Base-by-base conservation (phyloP, 768 basidiomycete genomes). In the Amanita phalloides region DNA sequence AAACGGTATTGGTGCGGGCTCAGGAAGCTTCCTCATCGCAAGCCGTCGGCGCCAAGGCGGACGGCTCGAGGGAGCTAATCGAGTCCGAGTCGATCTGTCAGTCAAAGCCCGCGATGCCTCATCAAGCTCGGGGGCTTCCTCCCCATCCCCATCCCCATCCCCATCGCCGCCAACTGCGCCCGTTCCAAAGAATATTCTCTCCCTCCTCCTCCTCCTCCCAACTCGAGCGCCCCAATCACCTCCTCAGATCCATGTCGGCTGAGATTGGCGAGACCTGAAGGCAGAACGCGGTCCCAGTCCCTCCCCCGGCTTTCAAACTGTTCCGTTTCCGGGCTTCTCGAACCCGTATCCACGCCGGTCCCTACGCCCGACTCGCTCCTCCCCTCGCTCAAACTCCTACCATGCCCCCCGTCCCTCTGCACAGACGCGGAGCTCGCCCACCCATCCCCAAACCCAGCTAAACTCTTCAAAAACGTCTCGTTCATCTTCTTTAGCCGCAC, bases 401-500 rank as follows among this genome's bases (percentile, higher is more conserved):
- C 46, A 14, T 26, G 45, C 33, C 42, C 35, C 35, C 49, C n/a
- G 49, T 48, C 38, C 53, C 51, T 36, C 32, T 21, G 41, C 38
- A 46, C 35, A 3, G 53, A 39, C n/a, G 47, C 49, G 8, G 48
- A 49, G 4, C 14, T 25, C 14, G 23, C 37, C 49, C 39, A 39
- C 25, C 52, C 54, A 33, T 23, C 42, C n/a, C 74, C 75, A 1
- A 87, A 66, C 14, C 81, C 81, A 52, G 81, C 78, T 30, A 89
- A 65, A 45, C 80, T 84, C 51, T 73, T 75, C 58, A 79, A 55
- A 62, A 89, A 89, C 38, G 71, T 68, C 56, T 81, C 82, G 53
- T 85, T 78, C 86, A 88, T 84, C 64, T 71, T 71, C 44, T 66
- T 68, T 49, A 89, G 61, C 55, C 76, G 68, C 62, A 79, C 81